Evolutionary conservation across 208 protist genomes (phyloP).

Genomic region (Wallacemonas sp.): DNA sequence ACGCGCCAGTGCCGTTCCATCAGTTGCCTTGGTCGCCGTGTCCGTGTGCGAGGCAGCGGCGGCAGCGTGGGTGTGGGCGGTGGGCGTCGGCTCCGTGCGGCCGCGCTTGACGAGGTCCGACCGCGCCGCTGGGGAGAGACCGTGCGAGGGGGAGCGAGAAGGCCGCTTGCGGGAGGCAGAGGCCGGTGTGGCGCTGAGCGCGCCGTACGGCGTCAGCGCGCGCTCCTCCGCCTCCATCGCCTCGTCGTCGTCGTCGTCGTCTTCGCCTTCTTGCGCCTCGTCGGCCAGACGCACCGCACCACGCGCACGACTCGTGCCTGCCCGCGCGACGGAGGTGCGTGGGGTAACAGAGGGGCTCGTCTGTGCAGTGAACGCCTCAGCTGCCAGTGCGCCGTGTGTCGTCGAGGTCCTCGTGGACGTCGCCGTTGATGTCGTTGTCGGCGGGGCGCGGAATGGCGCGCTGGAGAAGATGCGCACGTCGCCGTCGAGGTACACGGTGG

Average conservation of each 20-base stretch:
- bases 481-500: constrained; percentile 49
- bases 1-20: not conserved
- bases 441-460: constrained; percentile 50
- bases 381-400: too few species aligned
- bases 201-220: constrained; percentile 10
- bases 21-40: too few species aligned
- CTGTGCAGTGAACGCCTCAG: too few species aligned
- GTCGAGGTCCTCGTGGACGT: too few species aligned
- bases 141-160: not conserved
- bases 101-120: not conserved
- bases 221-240: constrained; percentile 4
- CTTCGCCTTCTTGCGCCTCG: too few species aligned
- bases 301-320: too few species aligned
- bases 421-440: constrained; percentile 1
- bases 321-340: too few species aligned
- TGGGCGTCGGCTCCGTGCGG: not conserved
- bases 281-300: too few species aligned
- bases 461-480: constrained; percentile 44
- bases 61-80: too few species aligned
- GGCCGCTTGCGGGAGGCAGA: constrained; percentile 8
- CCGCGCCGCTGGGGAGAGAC: not conserved
- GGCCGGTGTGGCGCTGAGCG: not conserved
- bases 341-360: too few species aligned
- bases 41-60: too few species aligned
- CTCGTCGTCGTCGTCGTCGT: not conserved